Evolutionary conservation across 2,329 filamentous ascomycete genomes (phyloP), one percentile per base, ranked within the genome.

Genomic region (Ampelomyces quisqualis): DNA sequence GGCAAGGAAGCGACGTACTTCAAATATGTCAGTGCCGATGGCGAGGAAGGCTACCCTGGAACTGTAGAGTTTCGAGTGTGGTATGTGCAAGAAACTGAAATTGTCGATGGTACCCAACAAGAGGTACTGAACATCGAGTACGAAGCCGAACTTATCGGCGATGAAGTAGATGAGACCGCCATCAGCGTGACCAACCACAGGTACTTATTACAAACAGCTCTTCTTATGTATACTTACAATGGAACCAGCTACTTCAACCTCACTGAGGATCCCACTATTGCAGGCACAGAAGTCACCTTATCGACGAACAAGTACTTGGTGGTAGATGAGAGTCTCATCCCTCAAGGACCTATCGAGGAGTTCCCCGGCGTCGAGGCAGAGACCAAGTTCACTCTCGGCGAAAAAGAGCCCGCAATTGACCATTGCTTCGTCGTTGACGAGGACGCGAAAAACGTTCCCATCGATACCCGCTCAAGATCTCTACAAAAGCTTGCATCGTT

Each of bases 171-270:
- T n/a, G 91, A 96, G 77, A 97, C 91, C 0, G 84, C 84, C 28
- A 80, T 97, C 66, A 94, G 90, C 71, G 79, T 97, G 72, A 97
- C 93, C 34, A 98, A 97, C 73, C 91, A 98, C 74, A 94, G 88
- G 86, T 89, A 70, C 7, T 19, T 14, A 11, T 10, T 7, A 13
- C 24, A 23, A 18, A 10, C 7, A 14, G 19, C n/a, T n/a, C n/a
- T n/a, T n/a, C n/a, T n/a, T n/a, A n/a, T n/a, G n/a, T n/a, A n/a
- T n/a, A n/a, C n/a, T n/a, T n/a, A n/a, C n/a, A n/a, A 11, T 11
- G 14, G 9, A 15, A 20, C 19, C 14, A 10, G 80, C 59, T 83
- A 83, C 58, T 85, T 90, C 70, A 88, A 86, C 57, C 79, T 94
- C 35, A 75, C 74, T 30, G 71, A 70, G 26, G 69, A 68, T 5